Evolutionary conservation across 2,329 filamentous ascomycete species (phyloP).

Genomic region (Falciphora oryzae): DNA sequence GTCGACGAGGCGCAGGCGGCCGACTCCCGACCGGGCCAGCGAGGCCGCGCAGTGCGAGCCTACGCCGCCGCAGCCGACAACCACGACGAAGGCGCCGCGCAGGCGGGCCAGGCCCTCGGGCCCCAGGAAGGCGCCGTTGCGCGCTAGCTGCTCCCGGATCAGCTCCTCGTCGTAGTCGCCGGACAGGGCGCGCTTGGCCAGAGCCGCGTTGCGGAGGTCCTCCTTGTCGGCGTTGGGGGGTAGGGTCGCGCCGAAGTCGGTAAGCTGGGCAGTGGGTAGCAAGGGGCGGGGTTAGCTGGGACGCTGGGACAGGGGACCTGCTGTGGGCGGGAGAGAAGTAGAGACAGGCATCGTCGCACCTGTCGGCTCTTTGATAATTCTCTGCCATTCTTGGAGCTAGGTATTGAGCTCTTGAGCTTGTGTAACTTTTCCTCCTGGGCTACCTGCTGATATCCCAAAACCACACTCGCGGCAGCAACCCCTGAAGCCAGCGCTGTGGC

Average conservation of each 20-base stretch:
- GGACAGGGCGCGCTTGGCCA: conserved; percentile 54
- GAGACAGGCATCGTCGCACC: conserved; percentile 21
- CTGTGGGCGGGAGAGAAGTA: background rate
- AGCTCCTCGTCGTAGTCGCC: conserved; percentile 70
- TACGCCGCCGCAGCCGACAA: conserved; percentile 91
- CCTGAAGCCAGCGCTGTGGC: conserved; percentile 65
- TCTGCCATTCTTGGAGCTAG: conserved; percentile 27
- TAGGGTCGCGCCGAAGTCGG: conserved; percentile 52
- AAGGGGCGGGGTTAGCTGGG: background rate
- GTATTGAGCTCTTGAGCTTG: conserved; percentile 56
- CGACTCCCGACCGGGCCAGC: conserved; percentile 81
- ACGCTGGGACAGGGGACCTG: background rate
- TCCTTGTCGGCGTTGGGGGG: conserved; percentile 47
- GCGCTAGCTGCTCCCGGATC: conserved; percentile 88
- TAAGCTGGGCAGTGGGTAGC: conserved; percentile 41
- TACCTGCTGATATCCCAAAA: conserved; percentile 58
- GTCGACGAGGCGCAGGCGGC: conserved; percentile 83
- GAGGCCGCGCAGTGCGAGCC: conserved; percentile 87
- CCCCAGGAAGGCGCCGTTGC: conserved; percentile 86
- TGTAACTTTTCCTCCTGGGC: conserved; percentile 47
- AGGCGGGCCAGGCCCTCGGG: conserved; percentile 75
- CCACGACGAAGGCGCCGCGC: conserved; percentile 74
- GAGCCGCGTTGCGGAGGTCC: conserved; percentile 51
- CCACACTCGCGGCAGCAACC: conserved; percentile 51
- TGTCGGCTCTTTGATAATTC: conserved; percentile 26